Evolutionary conservation across 768 basidiomycete species (phyloP), one percentile per base, ranked within the genome.

Genomic region (Leucocoprinus sp.): DNA sequence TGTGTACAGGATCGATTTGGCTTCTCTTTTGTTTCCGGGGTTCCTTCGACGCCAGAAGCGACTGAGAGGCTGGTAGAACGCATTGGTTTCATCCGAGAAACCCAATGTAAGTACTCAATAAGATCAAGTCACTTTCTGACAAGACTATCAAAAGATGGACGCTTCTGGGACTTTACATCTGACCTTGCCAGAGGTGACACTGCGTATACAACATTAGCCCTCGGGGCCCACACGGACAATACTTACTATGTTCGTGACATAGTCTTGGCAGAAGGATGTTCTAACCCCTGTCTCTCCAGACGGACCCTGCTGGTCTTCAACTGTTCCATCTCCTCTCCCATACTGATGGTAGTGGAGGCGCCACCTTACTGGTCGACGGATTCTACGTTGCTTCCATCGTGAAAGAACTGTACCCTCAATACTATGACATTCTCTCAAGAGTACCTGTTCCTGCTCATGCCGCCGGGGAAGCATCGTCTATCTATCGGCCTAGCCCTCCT

Each of bases 81-180:
- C 26, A 91, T 98, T 49, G 84, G 80, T 3, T 89, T 87, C 56
- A 93, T 96, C 48, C 78, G 93, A 35, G 82, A 95, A 62, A 97
- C 95, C 0, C 71, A 75, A 57, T 73, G 71, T 68, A 17, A 15
- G 62, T 58, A 2, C 38, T 21, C 8, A 11, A 31, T n/a, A n/a
- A n/a, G n/a, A 33, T 17, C 14, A 14, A 21, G 29, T 9, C 12
- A 21, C 14, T 6, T 42, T 24, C 40, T 27, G 24, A 35, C 36
- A 31, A n/a, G 8, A 19, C 14, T 23, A 38, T 21, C 31, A 27
- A 1, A 51, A 93, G 91, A 98, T 56, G 95, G 93, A 26, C 82
- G 80, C 47, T 93, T 97, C 64, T 99, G 95, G 93, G 91, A 97
- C 57, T 95, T 98, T 57, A 96, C 92, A 0, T 80, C 93, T 0